Percentiles rank a stretch among this genome's conserved stretches.
These are phyloP conservation scores for Xerocomus spinulosus DNA, from an alignment of 768 basidiomycete species.

Conservation along the genomic window DNA sequence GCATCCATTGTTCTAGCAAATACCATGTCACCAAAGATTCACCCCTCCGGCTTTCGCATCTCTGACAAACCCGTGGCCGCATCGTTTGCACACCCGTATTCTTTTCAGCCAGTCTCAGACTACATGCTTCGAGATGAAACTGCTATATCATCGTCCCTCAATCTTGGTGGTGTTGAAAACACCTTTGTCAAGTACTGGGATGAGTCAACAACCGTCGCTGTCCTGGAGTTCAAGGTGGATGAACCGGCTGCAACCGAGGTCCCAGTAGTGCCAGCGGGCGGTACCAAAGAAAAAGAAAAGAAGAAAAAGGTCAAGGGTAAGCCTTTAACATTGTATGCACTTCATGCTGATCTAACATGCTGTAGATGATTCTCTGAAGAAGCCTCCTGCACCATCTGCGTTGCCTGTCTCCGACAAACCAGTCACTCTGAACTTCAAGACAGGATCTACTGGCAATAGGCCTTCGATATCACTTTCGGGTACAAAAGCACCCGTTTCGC, in stretches of 20 bases:
- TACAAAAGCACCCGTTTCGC: constrained; percentile 36
- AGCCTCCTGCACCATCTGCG: constrained; percentile 53
- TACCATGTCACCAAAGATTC: constrained; percentile 81
- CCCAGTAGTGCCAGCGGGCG: constrained; percentile 31
- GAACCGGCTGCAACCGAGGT: constrained; percentile 37
- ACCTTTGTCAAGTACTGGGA: constrained; percentile 91
- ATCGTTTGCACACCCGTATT: constrained; percentile 89
- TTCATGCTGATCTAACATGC: constrained; percentile 8
- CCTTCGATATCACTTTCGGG: constrained; percentile 16
- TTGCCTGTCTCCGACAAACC: constrained; percentile 78
- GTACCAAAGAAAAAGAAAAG: constrained; percentile 58
- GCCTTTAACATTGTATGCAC: neutral
- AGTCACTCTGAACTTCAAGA: constrained; percentile 72
- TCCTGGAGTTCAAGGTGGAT: constrained; percentile 77
- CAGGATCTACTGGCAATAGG: constrained; percentile 23
- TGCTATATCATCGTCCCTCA: constrained; percentile 60
- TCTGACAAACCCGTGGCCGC: constrained; percentile 84
- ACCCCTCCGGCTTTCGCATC: constrained; percentile 93
- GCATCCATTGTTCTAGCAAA: constrained; percentile 77
- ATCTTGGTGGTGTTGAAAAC: constrained; percentile 67
- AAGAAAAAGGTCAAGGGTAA: constrained; percentile 55
- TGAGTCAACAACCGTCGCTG: constrained; percentile 69
- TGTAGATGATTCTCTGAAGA: constrained; percentile 34
- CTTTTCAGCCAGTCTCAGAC: constrained; percentile 79
- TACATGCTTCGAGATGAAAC: constrained; percentile 73